A percentile compares a stretch with the other conserved stretches of the same genome.
These are phyloP conservation scores for Immersiporthe knoxdaviesiana DNA, from an alignment of 2,329 filamentous ascomycete species.

Conservation along the genomic window DNA sequence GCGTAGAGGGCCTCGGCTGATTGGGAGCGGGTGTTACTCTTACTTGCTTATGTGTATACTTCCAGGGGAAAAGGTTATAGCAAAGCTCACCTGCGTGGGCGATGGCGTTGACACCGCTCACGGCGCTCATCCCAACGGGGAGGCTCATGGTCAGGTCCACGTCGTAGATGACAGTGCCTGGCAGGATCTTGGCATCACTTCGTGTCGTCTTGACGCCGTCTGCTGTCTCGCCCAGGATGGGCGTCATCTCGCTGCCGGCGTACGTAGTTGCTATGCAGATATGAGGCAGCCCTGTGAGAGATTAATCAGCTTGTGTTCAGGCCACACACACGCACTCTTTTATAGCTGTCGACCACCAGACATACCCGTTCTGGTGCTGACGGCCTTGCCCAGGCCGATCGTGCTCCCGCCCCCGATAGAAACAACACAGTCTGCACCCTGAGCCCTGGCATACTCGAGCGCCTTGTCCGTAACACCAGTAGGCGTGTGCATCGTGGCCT, in stretches of 20 bases:
- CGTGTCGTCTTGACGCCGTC: constrained; percentile 61
- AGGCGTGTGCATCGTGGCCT: constrained; percentile 66
- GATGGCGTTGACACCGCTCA: constrained; percentile 67
- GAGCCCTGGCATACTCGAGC: constrained; percentile 48
- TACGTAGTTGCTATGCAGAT: constrained; percentile 65
- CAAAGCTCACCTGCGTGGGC: constrained; percentile 58
- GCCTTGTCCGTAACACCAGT: constrained; percentile 60
- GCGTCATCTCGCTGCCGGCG: constrained; percentile 66
- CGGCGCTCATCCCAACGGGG: constrained; percentile 55
- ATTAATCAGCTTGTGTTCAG: not conserved
- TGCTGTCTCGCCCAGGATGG: constrained; percentile 64
- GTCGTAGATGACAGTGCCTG: constrained; percentile 66
- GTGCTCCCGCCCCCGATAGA: constrained; percentile 66
- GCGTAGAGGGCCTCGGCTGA: constrained; percentile 66
- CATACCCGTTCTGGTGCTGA: constrained; percentile 53
- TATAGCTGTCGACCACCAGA: not conserved
- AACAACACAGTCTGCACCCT: constrained; percentile 57
- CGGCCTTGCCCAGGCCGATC: constrained; percentile 63
- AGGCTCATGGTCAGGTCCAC: constrained; percentile 64
- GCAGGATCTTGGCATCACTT: constrained; percentile 61
- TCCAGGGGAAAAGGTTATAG: too few species aligned
- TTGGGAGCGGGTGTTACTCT: not conserved
- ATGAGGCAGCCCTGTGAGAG: constrained; percentile 46
- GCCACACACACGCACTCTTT: not conserved
- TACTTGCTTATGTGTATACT: too few species aligned